These are phyloP conservation scores for Brassica cretica DNA, from an alignment of 345 rosid genomes.

Conservation along the genomic window DNA sequence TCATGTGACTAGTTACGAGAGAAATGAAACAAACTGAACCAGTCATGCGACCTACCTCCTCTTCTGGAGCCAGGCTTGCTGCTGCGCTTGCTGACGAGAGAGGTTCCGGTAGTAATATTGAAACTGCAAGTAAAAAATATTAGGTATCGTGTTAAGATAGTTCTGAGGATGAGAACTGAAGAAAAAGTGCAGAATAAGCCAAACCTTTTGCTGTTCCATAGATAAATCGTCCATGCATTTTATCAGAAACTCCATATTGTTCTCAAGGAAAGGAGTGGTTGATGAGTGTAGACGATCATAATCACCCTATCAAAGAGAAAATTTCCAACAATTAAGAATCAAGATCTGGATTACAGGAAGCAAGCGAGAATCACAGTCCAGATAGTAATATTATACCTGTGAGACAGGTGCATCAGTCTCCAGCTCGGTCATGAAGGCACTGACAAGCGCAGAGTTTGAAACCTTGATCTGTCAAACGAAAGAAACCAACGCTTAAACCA, in stretches of 20 bases:
- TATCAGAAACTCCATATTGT: constrained; percentile 91
- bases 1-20: background rate
- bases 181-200: constrained; percentile 19
- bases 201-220: constrained; percentile 88
- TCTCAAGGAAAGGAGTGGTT: constrained; percentile 76
- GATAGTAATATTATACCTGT: constrained; percentile 53
- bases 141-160: background rate
- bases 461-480: constrained; percentile 75
- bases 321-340: background rate
- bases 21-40: background rate
- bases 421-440: constrained; percentile 95
- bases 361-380: background rate
- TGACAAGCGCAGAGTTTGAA: constrained; percentile 94
- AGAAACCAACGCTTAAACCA: background rate
- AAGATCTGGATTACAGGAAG: background rate
- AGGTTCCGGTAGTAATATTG: constrained; percentile 81
- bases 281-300: constrained; percentile 89
- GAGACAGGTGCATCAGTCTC: constrained; percentile 87
- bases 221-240: constrained; percentile 99
- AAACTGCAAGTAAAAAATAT: constrained; percentile 52
- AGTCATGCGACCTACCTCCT: constrained; percentile 56
- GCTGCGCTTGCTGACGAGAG: constrained; percentile 96
- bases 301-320: constrained; percentile 59
- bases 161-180: background rate
- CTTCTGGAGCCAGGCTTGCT: constrained; percentile 98